phyloP scores from a whole-genome alignment of 306 rosid genomes.

The Luffa aegyptiaca region DNA sequence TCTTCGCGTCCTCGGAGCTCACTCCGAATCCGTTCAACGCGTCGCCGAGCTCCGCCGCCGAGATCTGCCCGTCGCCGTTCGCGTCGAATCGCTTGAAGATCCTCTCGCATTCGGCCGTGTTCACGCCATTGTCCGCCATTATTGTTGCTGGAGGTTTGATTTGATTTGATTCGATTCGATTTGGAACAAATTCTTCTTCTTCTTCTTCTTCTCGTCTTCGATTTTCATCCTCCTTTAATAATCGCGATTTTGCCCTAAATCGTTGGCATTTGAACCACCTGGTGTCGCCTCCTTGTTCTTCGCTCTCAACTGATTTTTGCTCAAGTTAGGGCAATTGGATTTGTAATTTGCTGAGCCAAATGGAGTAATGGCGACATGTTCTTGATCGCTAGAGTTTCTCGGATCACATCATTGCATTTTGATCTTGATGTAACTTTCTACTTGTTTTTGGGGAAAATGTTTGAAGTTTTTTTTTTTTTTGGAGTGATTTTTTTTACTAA shows the following conservation, averaged over 20 bases:
- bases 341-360: background rate
- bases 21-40: constrained; percentile 52
- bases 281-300: background rate
- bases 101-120: constrained; percentile 34
- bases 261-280: background rate
- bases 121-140: constrained; percentile 26
- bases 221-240: background rate
- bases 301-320: background rate
- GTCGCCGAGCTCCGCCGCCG: constrained; percentile 58
- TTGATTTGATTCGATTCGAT: background rate
- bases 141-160: background rate
- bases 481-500: background rate
- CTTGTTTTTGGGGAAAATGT: too few species aligned
- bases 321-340: background rate
- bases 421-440: background rate
- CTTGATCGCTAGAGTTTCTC: background rate
- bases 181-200: background rate
- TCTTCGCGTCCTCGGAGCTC: constrained; percentile 32
- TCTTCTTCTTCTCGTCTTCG: background rate
- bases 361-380: background rate
- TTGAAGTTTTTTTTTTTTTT: background rate
- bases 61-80: constrained; percentile 59
- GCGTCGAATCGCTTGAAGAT: constrained; percentile 59
- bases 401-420: background rate
- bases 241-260: background rate